Conservation (phyloP, 2,329 filamentous ascomycete species). For the Metarhizium robertsii region DNA sequence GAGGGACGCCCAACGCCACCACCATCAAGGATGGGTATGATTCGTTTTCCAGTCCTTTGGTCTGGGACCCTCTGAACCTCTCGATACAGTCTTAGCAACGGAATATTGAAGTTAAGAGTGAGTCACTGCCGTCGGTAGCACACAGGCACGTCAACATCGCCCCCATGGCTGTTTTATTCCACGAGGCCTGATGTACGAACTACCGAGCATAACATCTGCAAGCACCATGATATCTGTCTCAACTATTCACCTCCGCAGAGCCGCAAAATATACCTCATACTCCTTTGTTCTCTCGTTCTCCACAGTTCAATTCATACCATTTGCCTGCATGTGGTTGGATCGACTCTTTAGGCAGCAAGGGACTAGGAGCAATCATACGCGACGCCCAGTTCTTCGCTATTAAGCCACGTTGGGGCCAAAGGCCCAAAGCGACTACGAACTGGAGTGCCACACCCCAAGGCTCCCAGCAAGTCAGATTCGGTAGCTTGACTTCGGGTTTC, state of each 20-base stretch:
- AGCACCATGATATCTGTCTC: neutral
- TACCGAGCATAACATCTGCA: too few species aligned
- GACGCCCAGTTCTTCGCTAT: neutral
- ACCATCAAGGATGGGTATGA: too few species aligned
- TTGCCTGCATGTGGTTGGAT: neutral
- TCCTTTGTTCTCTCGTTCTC: neutral
- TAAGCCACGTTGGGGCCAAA: neutral
- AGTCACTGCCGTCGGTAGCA: too few species aligned
- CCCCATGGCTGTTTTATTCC: too few species aligned
- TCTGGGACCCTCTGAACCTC: too few species aligned
- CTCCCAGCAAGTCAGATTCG: slow-evolving; percentile 4
- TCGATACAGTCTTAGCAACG: too few species aligned
- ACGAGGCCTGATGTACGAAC: too few species aligned
- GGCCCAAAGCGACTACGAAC: neutral
- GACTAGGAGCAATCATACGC: neutral
- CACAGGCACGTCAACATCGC: too few species aligned
- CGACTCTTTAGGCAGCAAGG: neutral
- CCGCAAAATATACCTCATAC: neutral
- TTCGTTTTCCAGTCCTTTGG: too few species aligned
- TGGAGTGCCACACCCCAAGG: neutral
- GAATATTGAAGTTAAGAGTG: too few species aligned
- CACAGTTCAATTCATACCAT: neutral
- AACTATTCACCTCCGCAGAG: neutral
- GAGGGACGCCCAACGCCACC: too few species aligned
- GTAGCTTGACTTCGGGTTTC: neutral